A percentile compares a stretch with the other conserved stretches of the same genome.
These are phyloP conservation scores for Tolypocladium paradoxum DNA, from an alignment of 2,329 filamentous ascomycete species.

Conservation along the genomic window DNA sequence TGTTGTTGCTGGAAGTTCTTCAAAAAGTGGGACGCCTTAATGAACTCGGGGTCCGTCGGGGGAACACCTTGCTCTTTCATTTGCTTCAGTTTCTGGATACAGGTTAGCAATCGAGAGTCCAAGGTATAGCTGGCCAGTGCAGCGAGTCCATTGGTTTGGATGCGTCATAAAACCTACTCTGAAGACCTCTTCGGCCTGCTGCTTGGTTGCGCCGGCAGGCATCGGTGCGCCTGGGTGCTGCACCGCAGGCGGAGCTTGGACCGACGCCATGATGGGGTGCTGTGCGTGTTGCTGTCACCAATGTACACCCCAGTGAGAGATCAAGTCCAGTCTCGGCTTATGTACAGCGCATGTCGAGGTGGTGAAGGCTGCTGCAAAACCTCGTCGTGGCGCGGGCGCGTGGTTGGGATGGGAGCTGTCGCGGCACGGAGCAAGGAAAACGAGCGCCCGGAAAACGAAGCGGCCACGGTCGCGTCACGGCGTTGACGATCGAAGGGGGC, in stretches of 20 bases:
- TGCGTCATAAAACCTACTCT: constrained; percentile 35
- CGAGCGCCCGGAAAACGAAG: constrained; percentile 1
- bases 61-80: constrained; percentile 82
- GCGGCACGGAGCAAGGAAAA: constrained; percentile 6
- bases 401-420: constrained; percentile 6
- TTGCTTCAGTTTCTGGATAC: constrained; percentile 65
- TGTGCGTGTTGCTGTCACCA: constrained; percentile 10
- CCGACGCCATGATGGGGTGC: constrained; percentile 59
- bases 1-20: constrained; percentile 58
- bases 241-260: constrained; percentile 61
- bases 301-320: constrained; percentile 13
- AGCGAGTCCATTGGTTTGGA: neutral
- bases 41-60: constrained; percentile 73
- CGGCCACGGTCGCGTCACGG: constrained; percentile 15
- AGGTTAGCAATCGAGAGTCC: neutral
- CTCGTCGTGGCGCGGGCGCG: constrained; percentile 10
- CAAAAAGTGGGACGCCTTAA: constrained; percentile 71
- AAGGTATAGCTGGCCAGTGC: neutral
- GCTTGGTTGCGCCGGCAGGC: constrained; percentile 58
- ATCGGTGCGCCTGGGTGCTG: constrained; percentile 54
- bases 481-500: constrained; percentile 3
- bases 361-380: constrained; percentile 5
- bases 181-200: constrained; percentile 67
- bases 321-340: constrained; percentile 15
- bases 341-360: constrained; percentile 28